Conservation (phyloP, 345 rosid species). For the Citrus sp. region DNA sequence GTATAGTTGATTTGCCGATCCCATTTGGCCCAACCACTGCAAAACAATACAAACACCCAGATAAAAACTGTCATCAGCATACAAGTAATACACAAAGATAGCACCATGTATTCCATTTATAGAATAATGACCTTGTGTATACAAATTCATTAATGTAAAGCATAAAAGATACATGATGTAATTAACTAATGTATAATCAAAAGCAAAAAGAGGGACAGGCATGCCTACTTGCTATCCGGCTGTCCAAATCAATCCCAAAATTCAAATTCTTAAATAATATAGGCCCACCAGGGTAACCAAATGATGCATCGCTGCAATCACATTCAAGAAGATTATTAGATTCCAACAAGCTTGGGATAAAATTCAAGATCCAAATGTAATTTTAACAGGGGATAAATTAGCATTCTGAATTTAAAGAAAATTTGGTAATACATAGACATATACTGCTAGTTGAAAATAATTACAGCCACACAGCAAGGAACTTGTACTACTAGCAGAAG, state of each 20-base stretch:
- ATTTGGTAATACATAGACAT: background rate
- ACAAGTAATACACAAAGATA: background rate
- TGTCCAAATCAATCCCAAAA: constrained; percentile 96
- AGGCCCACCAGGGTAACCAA: constrained; percentile 97
- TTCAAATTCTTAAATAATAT: constrained; percentile 83
- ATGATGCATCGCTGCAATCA: constrained; percentile 87
- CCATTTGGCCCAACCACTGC: constrained; percentile 99
- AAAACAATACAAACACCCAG: constrained; percentile 13
- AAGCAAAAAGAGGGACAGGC: background rate
- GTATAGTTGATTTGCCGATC: constrained; percentile 97
- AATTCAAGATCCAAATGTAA: background rate
- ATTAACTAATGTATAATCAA: background rate
- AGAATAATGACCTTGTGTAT: background rate
- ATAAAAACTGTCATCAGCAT: background rate
- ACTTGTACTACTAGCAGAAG: background rate
- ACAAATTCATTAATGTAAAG: background rate
- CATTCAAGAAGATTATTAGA: constrained; percentile 16
- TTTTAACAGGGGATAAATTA: background rate
- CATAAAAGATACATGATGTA: background rate
- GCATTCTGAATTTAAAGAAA: background rate
- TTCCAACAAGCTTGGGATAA: background rate
- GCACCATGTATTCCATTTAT: background rate
- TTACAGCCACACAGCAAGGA: background rate
- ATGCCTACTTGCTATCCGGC: constrained; percentile 94
- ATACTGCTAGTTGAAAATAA: background rate